Evolutionary conservation across 2,329 filamentous ascomycete species (phyloP).

Genomic region (Grosmannia huntii): DNA sequence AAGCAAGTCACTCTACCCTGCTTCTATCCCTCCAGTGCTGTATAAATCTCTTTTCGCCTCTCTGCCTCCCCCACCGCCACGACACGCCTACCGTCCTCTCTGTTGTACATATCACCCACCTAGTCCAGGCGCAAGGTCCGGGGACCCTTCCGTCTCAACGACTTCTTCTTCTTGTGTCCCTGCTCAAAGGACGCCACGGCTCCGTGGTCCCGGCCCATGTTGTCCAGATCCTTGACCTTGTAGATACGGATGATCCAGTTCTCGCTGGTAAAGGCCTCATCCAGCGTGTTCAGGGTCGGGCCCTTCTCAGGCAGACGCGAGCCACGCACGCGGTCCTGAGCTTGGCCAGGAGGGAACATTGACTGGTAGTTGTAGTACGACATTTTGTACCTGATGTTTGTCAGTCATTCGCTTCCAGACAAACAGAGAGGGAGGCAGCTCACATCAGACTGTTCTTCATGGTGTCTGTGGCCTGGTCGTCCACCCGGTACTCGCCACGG

Average conservation of each 20-base stretch:
- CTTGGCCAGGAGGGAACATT: slow-evolving; percentile 86
- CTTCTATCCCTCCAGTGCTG: slow-evolving; percentile 5
- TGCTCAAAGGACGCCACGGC: slow-evolving; percentile 57
- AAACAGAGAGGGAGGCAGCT: slow-evolving; percentile 23
- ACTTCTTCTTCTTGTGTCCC: slow-evolving; percentile 75
- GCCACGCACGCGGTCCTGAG: slow-evolving; percentile 77
- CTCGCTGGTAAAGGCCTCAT: slow-evolving; percentile 97
- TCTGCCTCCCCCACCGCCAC: neutral
- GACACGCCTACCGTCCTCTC: neutral
- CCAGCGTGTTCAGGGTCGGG: slow-evolving; percentile 74
- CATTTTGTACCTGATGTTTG: slow-evolving; percentile 84
- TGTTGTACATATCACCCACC: slow-evolving; percentile 5
- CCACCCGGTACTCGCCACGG: slow-evolving; percentile 88
- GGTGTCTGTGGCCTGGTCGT: slow-evolving; percentile 81
- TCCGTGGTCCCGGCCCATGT: slow-evolving; percentile 79
- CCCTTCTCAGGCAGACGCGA: slow-evolving; percentile 69
- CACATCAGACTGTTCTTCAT: slow-evolving; percentile 99
- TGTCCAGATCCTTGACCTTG: slow-evolving; percentile 98
- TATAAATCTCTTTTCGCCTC: neutral
- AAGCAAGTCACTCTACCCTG: slow-evolving; percentile 5
- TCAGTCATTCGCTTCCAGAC: neutral
- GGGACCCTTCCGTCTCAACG: slow-evolving; percentile 57
- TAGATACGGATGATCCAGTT: slow-evolving; percentile 99
- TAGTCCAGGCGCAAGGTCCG: slow-evolving; percentile 62
- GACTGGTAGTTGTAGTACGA: slow-evolving; percentile 96